phyloP scores from a whole-genome alignment of 2,329 filamentous ascomycete genomes.

The Colletotrichum endophyticum region DNA sequence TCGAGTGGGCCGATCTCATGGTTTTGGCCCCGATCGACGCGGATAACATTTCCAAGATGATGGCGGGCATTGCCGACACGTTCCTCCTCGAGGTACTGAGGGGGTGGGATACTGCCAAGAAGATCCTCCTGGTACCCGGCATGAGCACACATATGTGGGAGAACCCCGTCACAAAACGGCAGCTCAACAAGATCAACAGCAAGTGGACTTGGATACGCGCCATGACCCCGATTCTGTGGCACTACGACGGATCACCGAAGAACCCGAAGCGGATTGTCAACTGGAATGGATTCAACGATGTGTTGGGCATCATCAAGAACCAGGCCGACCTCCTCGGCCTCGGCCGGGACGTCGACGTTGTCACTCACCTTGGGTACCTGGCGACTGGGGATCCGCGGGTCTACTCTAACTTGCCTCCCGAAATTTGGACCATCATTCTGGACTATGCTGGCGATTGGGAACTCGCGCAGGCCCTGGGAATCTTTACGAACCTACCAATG shows the following conservation, averaged over 20 bases:
- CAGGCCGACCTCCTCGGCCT: conserved; percentile 78
- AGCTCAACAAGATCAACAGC: conserved; percentile 80
- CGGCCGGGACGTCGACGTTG: conserved; percentile 70
- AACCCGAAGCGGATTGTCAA: conserved; percentile 58
- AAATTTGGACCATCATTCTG: conserved; percentile 89
- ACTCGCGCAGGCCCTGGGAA: conserved; percentile 77
- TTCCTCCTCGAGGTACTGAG: conserved; percentile 81
- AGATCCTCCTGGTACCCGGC: conserved; percentile 82
- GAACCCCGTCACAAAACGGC: conserved; percentile 86
- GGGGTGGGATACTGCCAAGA: conserved; percentile 87
- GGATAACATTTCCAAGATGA: conserved; percentile 85
- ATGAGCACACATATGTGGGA: conserved; percentile 93
- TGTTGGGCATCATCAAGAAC: conserved; percentile 78
- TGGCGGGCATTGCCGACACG: conserved; percentile 82
- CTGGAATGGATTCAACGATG: conserved; percentile 71
- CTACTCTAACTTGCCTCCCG: conserved; percentile 70
- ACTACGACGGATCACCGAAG: conserved; percentile 63
- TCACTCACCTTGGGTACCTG: conserved; percentile 43
- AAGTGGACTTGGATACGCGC: conserved; percentile 90
- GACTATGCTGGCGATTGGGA: conserved; percentile 91
- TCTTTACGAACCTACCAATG: conserved; percentile 78
- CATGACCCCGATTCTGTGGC: conserved; percentile 82
- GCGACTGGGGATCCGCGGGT: conserved; percentile 35
- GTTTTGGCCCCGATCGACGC: conserved; percentile 86
- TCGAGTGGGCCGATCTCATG: conserved; percentile 87